Base-by-base conservation (phyloP, 305 asterid genomes). In the Solanum aculeatissimum region DNA sequence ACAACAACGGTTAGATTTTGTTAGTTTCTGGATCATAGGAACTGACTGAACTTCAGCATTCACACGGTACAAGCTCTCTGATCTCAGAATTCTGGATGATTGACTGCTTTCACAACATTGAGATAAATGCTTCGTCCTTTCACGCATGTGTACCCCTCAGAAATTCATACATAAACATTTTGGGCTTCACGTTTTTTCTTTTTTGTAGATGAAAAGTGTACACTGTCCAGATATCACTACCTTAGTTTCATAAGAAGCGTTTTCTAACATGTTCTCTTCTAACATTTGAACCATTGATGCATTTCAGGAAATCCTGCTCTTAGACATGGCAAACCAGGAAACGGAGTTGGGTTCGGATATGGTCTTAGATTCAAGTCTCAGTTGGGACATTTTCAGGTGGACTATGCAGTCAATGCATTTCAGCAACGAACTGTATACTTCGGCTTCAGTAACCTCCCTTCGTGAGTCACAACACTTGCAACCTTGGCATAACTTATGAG, bases 291-390 rank as follows among this genome's bases (percentile, higher is more conserved):
- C 21, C 21, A 6, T 43, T 21, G 57, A 72, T 43, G 80, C 7
- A 5, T 69, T 82, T 81, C 90, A 96, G 98, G 99, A 68, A 93
- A 93, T 87, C 99, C 99, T 65, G 92, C 92, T 85, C 92, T 95
- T 7, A 92, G 98, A 86, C 97, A 90, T 82, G 99, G 99, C 63
- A 96, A 95, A 87, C 99, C 98, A 42, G 99, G 99, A 77, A 87
- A 75, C 4, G 99, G 99, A 65, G 45, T 92, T 49, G 98, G 99
- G 55, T 62, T 93, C 27, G 99, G 99, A 87, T 95, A 91, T 65
- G 98, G 98, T 60, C 91, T 96, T 55, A 93, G 98, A 45, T 92
- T 93, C 70, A 96, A 95, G 88, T 92, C 98, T 51, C 95, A 83
- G 13, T 47, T 95, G 55, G 99, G 98, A 40, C 97, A 96, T 88